Evolutionary conservation across 495 filamentous ascomycete genomes (phyloP).

Genomic region (Penicillium nucicola): DNA sequence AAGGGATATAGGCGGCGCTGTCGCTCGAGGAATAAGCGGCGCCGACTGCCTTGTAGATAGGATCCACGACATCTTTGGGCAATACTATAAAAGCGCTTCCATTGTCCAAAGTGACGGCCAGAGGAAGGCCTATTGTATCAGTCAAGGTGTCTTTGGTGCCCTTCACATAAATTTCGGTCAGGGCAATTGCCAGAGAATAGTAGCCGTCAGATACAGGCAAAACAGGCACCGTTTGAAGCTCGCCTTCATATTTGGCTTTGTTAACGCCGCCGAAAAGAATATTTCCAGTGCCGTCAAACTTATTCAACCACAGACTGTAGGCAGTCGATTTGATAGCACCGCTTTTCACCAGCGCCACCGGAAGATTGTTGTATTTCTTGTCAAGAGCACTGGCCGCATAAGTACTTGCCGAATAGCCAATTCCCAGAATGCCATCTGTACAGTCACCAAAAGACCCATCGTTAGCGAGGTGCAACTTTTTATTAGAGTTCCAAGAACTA

Average conservation of each 20-base stretch:
- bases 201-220: constrained; percentile 46
- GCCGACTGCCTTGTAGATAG: constrained; percentile 58
- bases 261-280: constrained; percentile 89
- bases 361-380: constrained; percentile 54
- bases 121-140: constrained; percentile 48
- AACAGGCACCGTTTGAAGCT: constrained; percentile 69
- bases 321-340: constrained; percentile 68
- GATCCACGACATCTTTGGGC: constrained; percentile 57
- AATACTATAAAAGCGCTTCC: constrained; percentile 74
- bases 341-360: constrained; percentile 66
- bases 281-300: constrained; percentile 67
- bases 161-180: constrained; percentile 53
- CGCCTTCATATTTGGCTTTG: constrained; percentile 65
- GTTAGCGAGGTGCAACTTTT: not conserved
- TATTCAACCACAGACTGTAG: constrained; percentile 86
- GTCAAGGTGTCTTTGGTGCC: constrained; percentile 33
- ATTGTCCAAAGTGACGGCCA: constrained; percentile 75
- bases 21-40: constrained; percentile 53
- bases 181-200: constrained; percentile 71
- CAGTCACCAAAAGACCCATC: not conserved
- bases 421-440: constrained; percentile 74
- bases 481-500: not conserved
- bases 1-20: constrained; percentile 57
- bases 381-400: constrained; percentile 50
- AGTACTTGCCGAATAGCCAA: constrained; percentile 58